Conservation (phyloP, 2,329 filamentous ascomycete species). For the Grosmannia huntii region DNA sequence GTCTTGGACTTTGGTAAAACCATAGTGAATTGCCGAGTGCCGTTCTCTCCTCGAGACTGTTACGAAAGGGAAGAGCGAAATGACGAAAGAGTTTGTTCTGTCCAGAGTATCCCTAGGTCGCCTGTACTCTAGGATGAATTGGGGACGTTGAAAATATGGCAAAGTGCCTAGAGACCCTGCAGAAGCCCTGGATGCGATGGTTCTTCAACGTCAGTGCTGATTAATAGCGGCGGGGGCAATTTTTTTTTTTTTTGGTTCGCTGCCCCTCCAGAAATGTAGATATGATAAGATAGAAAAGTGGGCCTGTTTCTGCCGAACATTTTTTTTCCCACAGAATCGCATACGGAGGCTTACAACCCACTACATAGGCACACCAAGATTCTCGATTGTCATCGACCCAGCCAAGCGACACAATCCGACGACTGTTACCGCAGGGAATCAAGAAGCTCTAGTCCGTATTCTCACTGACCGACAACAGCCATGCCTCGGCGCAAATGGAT, state of each 20-base stretch:
- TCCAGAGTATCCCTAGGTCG: not conserved
- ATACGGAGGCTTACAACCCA: not conserved
- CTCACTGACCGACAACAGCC: not conserved
- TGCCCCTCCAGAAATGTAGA: not conserved
- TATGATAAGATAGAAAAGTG: constrained; percentile 1
- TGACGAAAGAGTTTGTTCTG: not conserved
- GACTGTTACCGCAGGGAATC: not conserved
- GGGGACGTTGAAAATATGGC: not conserved
- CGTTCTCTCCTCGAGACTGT: not conserved
- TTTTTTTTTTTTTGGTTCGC: constrained; percentile 1
- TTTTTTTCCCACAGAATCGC: constrained; percentile 1
- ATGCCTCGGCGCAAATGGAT: constrained; percentile 17
- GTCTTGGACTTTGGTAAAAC: constrained; percentile 81
- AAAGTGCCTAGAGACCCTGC: not conserved
- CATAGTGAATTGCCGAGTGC: constrained; percentile 27
- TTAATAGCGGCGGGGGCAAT: not conserved
- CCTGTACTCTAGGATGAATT: not conserved
- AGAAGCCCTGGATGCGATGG: not conserved
- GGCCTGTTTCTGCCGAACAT: constrained; percentile 1
- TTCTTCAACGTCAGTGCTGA: not conserved
- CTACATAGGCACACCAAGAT: not conserved
- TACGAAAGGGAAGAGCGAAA: not conserved
- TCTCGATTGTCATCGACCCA: not conserved
- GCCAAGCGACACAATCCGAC: not conserved
- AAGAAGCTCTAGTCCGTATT: not conserved